A percentile compares a stretch with the other conserved stretches of the same genome.
Evolutionary conservation across 2,329 filamentous ascomycete genomes (phyloP).

Genomic region (Ceratocystis lukuohia): DNA sequence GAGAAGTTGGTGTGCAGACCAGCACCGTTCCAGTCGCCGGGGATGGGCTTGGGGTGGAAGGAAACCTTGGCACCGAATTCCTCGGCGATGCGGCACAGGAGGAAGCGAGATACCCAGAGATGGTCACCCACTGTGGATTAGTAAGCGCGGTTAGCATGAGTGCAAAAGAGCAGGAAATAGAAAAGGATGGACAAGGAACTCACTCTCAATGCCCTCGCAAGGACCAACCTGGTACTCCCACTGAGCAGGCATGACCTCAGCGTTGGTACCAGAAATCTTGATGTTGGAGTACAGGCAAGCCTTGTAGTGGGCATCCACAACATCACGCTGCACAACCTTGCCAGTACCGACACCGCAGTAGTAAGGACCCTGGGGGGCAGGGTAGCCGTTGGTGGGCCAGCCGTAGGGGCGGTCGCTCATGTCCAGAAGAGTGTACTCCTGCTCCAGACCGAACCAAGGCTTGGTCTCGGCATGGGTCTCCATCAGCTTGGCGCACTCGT

Average conservation of each 20-base stretch:
- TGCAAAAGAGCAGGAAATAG: not conserved
- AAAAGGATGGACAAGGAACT: conserved; percentile 26
- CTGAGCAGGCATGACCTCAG: conserved; percentile 95
- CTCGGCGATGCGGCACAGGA: conserved; percentile 80
- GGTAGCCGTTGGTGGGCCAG: conserved; percentile 57
- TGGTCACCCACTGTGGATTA: conserved; percentile 65
- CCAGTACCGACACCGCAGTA: conserved; percentile 85
- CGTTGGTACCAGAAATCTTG: conserved; percentile 96
- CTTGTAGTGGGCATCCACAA: conserved; percentile 59
- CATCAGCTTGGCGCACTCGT: conserved; percentile 84
- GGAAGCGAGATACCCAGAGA: conserved; percentile 76
- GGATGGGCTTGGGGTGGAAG: conserved; percentile 88
- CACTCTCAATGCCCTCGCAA: conserved; percentile 70
- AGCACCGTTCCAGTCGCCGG: conserved; percentile 87
- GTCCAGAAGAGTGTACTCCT: conserved; percentile 79
- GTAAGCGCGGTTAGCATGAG: not conserved
- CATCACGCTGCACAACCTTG: conserved; percentile 95
- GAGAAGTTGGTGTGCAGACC: conserved; percentile 93
- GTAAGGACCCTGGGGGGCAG: conserved; percentile 84
- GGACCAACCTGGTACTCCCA: conserved; percentile 91
- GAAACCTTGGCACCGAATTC: conserved; percentile 95
- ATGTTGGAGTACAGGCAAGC: conserved; percentile 66
- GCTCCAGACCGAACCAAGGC: conserved; percentile 96
- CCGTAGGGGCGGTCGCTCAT: conserved; percentile 78
- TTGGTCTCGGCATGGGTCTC: conserved; percentile 66